Conservation (phyloP, 148 eudicot species). For the Nepenthes mirabilis region DNA sequence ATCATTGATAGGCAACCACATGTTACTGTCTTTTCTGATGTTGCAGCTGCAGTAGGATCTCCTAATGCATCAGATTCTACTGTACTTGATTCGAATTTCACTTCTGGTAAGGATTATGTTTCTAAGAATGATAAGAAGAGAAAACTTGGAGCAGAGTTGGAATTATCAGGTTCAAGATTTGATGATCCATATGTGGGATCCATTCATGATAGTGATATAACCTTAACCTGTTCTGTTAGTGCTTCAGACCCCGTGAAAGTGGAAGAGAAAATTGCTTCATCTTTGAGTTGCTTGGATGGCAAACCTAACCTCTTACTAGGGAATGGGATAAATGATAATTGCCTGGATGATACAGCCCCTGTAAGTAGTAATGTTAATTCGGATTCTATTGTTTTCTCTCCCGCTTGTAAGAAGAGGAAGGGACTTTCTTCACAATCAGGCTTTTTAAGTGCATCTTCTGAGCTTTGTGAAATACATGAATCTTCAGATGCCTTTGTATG, state of each 20-base stretch:
- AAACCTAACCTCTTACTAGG: slow-evolving; percentile 2
- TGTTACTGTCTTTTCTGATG: slow-evolving; percentile 10
- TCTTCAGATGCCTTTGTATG: slow-evolving; percentile 9
- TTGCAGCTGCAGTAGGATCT: slow-evolving; percentile 12
- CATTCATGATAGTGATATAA: slow-evolving; percentile 7
- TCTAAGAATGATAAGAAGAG: slow-evolving; percentile 23
- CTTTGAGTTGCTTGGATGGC: background rate
- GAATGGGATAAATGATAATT: slow-evolving; percentile 7
- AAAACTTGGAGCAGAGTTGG: slow-evolving; percentile 15
- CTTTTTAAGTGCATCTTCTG: slow-evolving; percentile 10
- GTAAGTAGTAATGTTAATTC: slow-evolving; percentile 5
- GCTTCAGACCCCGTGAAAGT: slow-evolving; percentile 11
- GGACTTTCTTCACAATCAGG: slow-evolving; percentile 13
- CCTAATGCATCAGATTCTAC: slow-evolving; percentile 5
- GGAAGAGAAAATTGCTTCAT: slow-evolving; percentile 13
- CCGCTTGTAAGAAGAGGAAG: slow-evolving; percentile 27
- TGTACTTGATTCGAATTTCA: slow-evolving; percentile 8
- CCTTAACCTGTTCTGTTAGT: slow-evolving; percentile 7
- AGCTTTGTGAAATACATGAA: slow-evolving; percentile 16
- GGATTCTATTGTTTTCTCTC: slow-evolving; percentile 14
- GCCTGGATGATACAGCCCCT: slow-evolving; percentile 8
- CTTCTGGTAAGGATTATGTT: slow-evolving; percentile 13
- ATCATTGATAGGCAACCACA: slow-evolving; percentile 13
- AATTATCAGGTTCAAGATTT: slow-evolving; percentile 11
- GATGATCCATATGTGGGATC: slow-evolving; percentile 1